phyloP scores from a whole-genome alignment of 164 flowering plant genomes.

The Dillenia suffruticosa region DNA sequence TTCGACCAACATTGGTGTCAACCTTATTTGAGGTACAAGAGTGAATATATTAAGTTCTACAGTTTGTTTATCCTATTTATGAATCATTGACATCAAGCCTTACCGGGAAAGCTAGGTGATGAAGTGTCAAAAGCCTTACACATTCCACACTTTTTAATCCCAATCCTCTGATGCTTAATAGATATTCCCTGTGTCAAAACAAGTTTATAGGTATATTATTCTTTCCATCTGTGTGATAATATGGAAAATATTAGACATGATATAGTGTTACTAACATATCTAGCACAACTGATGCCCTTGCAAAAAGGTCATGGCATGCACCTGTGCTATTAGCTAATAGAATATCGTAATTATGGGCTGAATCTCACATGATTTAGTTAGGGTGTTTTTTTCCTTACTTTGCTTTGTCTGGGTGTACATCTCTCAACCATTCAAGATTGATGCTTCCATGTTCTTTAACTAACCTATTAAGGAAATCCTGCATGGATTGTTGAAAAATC shows the following conservation, averaged over 20 bases:
- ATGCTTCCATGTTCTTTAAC: constrained; percentile 83
- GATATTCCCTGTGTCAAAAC: constrained; percentile 53
- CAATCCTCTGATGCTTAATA: constrained; percentile 80
- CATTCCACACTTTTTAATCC: constrained; percentile 98
- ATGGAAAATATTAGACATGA: no score
- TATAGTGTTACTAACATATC: no score
- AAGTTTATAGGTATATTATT: neutral
- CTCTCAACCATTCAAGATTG: constrained; percentile 95
- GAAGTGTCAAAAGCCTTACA: constrained; percentile 89
- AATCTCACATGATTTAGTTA: no score
- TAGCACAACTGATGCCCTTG: no score
- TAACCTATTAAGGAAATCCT: constrained; percentile 83
- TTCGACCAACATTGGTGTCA: constrained; percentile 87
- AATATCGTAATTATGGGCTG: no score
- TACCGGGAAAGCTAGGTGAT: constrained; percentile 98
- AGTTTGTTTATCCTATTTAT: neutral
- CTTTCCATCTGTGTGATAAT: no score
- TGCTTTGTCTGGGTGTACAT: constrained; percentile 91
- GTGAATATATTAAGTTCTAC: neutral
- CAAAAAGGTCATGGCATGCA: no score
- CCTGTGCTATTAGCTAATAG: no score
- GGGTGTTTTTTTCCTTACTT: constrained; percentile 52
- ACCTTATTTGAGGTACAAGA: constrained; percentile 36
- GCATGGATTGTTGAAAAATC: constrained; percentile 24
- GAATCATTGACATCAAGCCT: constrained; percentile 18